Conservation (phyloP, 345 rosid genomes). For the Citropsis articulata region DNA sequence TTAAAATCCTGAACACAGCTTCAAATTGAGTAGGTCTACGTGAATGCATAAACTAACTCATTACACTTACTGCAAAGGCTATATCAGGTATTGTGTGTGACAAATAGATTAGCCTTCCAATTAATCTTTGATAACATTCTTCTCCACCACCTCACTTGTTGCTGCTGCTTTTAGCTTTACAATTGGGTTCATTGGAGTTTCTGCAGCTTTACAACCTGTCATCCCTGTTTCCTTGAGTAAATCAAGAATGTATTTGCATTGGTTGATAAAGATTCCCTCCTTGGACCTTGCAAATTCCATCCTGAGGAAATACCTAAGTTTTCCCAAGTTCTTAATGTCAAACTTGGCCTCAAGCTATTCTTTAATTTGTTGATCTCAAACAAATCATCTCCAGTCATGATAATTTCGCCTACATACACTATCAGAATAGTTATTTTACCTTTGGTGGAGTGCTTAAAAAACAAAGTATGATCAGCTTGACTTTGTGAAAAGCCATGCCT, state of each 20-base stretch:
- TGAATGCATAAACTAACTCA: not conserved
- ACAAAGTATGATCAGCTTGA: not conserved
- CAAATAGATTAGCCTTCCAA: not conserved
- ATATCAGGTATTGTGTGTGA: not conserved
- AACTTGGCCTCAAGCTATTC: not conserved
- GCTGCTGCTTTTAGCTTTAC: not conserved
- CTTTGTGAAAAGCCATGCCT: not conserved
- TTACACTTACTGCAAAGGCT: too few species aligned
- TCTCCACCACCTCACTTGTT: not conserved
- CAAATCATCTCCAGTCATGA: not conserved
- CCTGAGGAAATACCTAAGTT: not conserved
- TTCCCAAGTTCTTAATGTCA: not conserved
- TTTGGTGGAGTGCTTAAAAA: not conserved
- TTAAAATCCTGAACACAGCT: not conserved
- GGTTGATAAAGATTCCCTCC: too few species aligned
- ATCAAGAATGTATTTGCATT: too few species aligned
- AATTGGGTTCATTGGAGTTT: not conserved
- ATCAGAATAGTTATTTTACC: not conserved
- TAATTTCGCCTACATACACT: not conserved
- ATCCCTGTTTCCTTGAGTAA: not conserved
- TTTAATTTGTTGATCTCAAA: not conserved
- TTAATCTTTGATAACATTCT: conserved; percentile 2
- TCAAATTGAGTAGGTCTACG: not conserved
- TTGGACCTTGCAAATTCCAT: not conserved
- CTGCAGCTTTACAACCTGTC: not conserved